A percentile compares a stretch with the other conserved stretches of the same genome.
Conservation (phyloP, 495 filamentous ascomycete species). For the Pseudevernia furfuracea region DNA sequence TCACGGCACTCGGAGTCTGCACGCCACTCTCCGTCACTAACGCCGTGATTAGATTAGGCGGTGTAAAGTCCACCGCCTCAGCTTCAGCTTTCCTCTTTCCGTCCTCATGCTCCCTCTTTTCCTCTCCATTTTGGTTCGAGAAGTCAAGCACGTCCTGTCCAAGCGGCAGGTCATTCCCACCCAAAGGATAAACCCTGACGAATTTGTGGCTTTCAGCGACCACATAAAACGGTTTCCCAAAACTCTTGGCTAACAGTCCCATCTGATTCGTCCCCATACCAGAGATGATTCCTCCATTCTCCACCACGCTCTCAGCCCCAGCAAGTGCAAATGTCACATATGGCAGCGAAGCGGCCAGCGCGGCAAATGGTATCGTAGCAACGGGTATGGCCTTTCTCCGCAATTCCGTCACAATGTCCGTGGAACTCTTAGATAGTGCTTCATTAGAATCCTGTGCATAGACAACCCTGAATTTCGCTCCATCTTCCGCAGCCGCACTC, state of each 20-base stretch:
- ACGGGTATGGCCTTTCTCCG: conserved; percentile 69
- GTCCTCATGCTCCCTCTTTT: conserved; percentile 27
- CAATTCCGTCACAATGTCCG: conserved; percentile 57
- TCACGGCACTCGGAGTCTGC: conserved; percentile 66
- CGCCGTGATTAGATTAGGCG: conserved; percentile 70
- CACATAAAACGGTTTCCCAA: conserved; percentile 78
- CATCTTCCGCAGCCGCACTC: conserved; percentile 60
- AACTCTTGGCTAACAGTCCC: conserved; percentile 68
- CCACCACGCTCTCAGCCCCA: conserved; percentile 88
- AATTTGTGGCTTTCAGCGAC: conserved; percentile 95
- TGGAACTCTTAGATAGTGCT: conserved; percentile 33
- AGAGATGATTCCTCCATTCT: conserved; percentile 87
- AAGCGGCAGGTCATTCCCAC: conserved; percentile 70
- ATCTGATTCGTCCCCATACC: conserved; percentile 89
- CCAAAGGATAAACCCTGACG: conserved; percentile 69
- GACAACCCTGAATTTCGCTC: conserved; percentile 73
- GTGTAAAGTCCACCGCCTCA: conserved; percentile 79
- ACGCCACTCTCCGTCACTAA: conserved; percentile 72
- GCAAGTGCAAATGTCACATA: conserved; percentile 76
- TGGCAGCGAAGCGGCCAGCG: conserved; percentile 78
- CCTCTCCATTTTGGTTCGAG: conserved; percentile 39
- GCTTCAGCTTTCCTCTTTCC: conserved; percentile 26
- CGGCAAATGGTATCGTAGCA: conserved; percentile 71
- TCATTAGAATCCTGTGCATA: conserved; percentile 50
- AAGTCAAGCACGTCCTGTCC: conserved; percentile 70